phyloP scores from a whole-genome alignment of 768 basidiomycete species.

The Multifurca ochricompacta region DNA sequence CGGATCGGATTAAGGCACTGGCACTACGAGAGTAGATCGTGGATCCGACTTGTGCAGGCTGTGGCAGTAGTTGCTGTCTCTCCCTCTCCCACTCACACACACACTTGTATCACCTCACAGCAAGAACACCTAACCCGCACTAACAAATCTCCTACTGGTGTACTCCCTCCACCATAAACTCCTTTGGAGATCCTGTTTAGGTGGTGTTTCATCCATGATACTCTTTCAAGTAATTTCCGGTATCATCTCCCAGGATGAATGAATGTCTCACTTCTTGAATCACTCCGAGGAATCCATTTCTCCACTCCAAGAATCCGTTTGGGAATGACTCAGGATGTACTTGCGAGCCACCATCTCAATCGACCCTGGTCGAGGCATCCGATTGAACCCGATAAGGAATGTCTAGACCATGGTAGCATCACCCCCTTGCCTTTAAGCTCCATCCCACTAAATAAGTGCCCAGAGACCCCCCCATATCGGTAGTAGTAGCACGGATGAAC shows the following conservation, averaged over 20 bases:
- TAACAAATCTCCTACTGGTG: not conserved
- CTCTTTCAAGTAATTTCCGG: constrained; percentile 4
- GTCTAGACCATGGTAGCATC: constrained; percentile 10
- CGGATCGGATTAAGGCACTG: too few species aligned
- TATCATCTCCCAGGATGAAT: not conserved
- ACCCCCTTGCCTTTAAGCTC: not conserved
- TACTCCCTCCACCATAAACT: not conserved
- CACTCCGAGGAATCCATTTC: not conserved
- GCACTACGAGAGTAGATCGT: too few species aligned
- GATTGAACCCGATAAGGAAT: constrained; percentile 11
- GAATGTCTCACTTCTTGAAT: not conserved
- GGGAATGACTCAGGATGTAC: not conserved
- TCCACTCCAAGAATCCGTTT: not conserved
- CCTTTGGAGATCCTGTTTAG: too few species aligned
- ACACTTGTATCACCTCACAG: not conserved
- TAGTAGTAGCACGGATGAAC: constrained; percentile 1
- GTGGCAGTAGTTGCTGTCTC: too few species aligned
- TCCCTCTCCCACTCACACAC: too few species aligned
- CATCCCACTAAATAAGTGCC: not conserved
- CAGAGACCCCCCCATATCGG: constrained; percentile 4
- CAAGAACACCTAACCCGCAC: not conserved
- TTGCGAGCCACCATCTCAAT: not conserved
- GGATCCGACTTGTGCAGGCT: too few species aligned
- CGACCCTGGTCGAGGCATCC: constrained; percentile 7
- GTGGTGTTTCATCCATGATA: not conserved